Conservation (phyloP, 495 filamentous ascomycete species). For the Aspergillus kassunensis region DNA sequence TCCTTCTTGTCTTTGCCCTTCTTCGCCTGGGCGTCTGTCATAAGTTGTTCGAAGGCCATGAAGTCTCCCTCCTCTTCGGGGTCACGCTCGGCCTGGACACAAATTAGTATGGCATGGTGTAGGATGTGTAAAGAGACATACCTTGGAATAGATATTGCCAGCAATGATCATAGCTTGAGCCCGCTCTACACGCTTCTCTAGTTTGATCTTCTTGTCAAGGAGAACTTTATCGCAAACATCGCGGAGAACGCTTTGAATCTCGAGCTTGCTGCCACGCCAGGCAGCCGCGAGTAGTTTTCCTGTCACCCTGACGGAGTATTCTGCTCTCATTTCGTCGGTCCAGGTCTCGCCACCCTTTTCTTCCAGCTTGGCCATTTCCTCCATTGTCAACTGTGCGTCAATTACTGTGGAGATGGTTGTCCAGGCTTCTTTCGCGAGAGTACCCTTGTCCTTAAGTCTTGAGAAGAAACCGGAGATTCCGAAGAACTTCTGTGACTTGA, state of each 20-base stretch:
- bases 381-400: constrained; percentile 96
- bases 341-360: constrained; percentile 95
- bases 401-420: constrained; percentile 96
- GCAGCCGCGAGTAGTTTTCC: constrained; percentile 98
- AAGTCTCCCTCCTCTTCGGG: constrained; percentile 97
- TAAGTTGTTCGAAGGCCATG: constrained; percentile 97
- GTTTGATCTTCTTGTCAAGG: constrained; percentile 74
- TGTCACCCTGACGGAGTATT: constrained; percentile 91
- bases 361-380: constrained; percentile 96
- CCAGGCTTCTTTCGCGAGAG: constrained; percentile 96
- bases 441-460: constrained; percentile 93
- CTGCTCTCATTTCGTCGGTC: constrained; percentile 97
- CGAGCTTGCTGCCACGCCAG: constrained; percentile 95
- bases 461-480: constrained; percentile 94
- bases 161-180: constrained; percentile 84
- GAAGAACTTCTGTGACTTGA: constrained; percentile 95
- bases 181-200: constrained; percentile 83
- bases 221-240: constrained; percentile 76
- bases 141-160: constrained; percentile 84
- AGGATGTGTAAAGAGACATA: constrained; percentile 30
- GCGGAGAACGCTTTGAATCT: constrained; percentile 92
- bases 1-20: constrained; percentile 77
- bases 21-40: constrained; percentile 93
- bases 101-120: constrained; percentile 5
- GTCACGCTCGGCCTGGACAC: constrained; percentile 74